Conservation (phyloP, 371 early-diverging fungal species). For the Mucor circinelloides region DNA sequence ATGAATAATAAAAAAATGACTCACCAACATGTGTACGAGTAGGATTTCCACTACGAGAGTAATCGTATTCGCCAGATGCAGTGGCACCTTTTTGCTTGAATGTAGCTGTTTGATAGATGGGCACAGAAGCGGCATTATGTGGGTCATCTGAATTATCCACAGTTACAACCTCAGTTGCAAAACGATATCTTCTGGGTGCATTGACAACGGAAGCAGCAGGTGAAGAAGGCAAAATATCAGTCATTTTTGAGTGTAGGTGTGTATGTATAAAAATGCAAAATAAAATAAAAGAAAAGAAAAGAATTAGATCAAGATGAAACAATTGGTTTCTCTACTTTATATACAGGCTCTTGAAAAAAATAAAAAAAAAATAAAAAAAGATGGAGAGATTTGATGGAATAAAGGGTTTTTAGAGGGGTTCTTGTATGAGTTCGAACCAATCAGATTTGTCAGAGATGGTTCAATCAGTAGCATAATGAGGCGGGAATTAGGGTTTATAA, state of each 20-base stretch:
- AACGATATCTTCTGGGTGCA: constrained; percentile 65
- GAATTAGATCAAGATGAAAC: background rate
- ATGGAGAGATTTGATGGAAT: background rate
- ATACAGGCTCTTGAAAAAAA: background rate
- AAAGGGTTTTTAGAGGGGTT: constrained; percentile 1
- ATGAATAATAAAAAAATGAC: background rate
- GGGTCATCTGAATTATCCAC: constrained; percentile 82
- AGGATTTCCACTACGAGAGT: constrained; percentile 89
- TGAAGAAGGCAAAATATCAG: constrained; percentile 32
- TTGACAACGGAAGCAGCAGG: constrained; percentile 37
- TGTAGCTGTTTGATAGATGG: constrained; percentile 96
- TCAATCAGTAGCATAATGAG: constrained; percentile 15
- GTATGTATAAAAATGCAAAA: background rate
- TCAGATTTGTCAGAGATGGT: constrained; percentile 8
- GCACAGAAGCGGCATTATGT: constrained; percentile 90
- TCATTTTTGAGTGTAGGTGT: constrained; percentile 18
- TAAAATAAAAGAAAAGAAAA: background rate
- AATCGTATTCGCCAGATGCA: constrained; percentile 92
- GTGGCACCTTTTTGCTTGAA: constrained; percentile 86
- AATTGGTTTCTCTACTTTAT: constrained; percentile 7
- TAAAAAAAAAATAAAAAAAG: constrained; percentile 11
- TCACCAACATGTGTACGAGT: constrained; percentile 85
- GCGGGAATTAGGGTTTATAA: constrained; percentile 2
- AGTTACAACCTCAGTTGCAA: constrained; percentile 88
- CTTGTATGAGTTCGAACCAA: constrained; percentile 17